These are phyloP conservation scores for Fusarium virguliforme DNA, from an alignment of 2,329 filamentous ascomycete species.

Conservation along the genomic window DNA sequence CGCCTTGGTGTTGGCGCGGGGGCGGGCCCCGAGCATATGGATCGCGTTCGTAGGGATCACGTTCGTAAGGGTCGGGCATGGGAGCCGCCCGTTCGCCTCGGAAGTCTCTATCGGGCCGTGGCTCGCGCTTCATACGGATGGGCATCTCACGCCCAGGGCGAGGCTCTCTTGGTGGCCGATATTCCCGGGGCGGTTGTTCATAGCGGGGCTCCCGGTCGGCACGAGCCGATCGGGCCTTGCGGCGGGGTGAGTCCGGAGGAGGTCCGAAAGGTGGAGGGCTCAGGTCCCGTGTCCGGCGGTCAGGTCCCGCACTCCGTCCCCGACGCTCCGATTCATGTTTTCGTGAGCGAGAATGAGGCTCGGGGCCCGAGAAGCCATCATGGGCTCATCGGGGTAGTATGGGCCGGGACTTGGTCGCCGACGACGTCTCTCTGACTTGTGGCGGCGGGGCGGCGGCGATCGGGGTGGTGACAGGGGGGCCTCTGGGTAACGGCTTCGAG, in stretches of 20 bases:
- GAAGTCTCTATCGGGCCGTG: constrained; percentile 26
- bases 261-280: constrained; percentile 41
- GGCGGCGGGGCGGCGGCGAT: constrained; percentile 45
- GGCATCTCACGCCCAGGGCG: constrained; percentile 28
- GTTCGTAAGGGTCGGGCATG: constrained; percentile 26
- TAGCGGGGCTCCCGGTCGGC: constrained; percentile 1
- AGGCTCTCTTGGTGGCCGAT: constrained; percentile 28
- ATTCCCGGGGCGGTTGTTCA: constrained; percentile 3
- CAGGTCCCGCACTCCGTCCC: constrained; percentile 45
- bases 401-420: constrained; percentile 42
- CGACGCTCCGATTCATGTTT: constrained; percentile 42
- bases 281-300: constrained; percentile 32
- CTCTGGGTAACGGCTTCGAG: constrained; percentile 32
- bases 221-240: constrained; percentile 39
- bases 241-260: constrained; percentile 42
- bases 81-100: constrained; percentile 29
- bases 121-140: constrained; percentile 28
- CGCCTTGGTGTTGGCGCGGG: constrained; percentile 15
- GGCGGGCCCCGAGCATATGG: constrained; percentile 21
- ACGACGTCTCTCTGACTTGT: constrained; percentile 46
- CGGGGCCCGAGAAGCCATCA: constrained; percentile 24
- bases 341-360: constrained; percentile 22
- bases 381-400: constrained; percentile 39
- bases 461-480: constrained; percentile 20
- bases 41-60: constrained; percentile 32